A percentile compares a stretch with the other conserved stretches of the same genome.
These are phyloP conservation scores for Hyaloscypha bicolor DNA, from an alignment of 495 filamentous ascomycete species.

Conservation along the genomic window DNA sequence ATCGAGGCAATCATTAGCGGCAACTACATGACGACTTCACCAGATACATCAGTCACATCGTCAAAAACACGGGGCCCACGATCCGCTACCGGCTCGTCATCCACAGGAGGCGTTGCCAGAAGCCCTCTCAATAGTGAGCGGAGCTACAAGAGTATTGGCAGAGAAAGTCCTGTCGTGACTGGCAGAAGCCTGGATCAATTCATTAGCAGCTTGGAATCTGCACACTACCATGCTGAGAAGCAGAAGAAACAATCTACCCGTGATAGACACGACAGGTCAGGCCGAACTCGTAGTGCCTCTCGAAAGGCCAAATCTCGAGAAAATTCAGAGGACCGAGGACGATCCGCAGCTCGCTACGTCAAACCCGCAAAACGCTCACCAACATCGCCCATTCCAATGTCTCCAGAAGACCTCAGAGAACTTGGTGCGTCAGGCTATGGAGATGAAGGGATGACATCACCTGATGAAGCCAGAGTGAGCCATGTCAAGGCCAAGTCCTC, in stretches of 20 bases:
- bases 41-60: constrained; percentile 48
- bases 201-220: constrained; percentile 82
- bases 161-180: constrained; percentile 48
- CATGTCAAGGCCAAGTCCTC: constrained; percentile 25
- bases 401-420: constrained; percentile 70
- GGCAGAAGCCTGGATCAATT: constrained; percentile 80
- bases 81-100: constrained; percentile 46
- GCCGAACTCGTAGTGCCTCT: constrained; percentile 53
- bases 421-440: constrained; percentile 29
- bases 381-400: constrained; percentile 90
- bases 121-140: constrained; percentile 52
- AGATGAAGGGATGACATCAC: constrained; percentile 14
- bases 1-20: constrained; percentile 54
- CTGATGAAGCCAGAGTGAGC: constrained; percentile 29
- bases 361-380: constrained; percentile 85
- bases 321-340: constrained; percentile 68
- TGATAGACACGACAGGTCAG: constrained; percentile 53
- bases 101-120: constrained; percentile 47
- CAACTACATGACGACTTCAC: constrained; percentile 50
- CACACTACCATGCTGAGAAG: constrained; percentile 62
- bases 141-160: constrained; percentile 39
- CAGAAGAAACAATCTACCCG: constrained; percentile 60
- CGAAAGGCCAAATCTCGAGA: constrained; percentile 56
- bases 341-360: constrained; percentile 66
- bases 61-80: constrained; percentile 44